phyloP scores from a whole-genome alignment of 257 asterid genomes.

The Primulina eburnea region DNA sequence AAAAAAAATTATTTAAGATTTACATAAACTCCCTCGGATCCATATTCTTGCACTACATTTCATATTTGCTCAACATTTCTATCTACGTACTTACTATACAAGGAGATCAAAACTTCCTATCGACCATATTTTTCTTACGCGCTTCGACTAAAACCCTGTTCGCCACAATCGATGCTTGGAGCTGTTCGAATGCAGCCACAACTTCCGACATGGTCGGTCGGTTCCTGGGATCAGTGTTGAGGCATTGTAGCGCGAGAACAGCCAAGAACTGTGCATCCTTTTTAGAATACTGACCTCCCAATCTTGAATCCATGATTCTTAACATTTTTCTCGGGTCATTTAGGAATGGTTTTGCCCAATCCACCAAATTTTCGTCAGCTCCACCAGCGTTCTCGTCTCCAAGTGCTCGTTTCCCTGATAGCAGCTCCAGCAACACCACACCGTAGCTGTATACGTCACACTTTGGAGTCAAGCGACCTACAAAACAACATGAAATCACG shows the following conservation, averaged over 20 bases:
- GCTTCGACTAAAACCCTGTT: conserved; percentile 16
- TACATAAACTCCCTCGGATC: not conserved
- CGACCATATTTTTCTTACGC: conserved; percentile 13
- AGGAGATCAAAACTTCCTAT: conserved; percentile 22
- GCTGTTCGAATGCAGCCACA: conserved; percentile 32
- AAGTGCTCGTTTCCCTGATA: conserved; percentile 51
- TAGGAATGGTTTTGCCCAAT: conserved; percentile 55
- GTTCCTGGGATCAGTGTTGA: conserved; percentile 34
- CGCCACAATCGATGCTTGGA: conserved; percentile 26
- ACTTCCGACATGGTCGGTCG: conserved; percentile 52
- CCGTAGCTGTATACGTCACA: conserved; percentile 59
- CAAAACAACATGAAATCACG: not conserved
- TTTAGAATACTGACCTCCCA: conserved; percentile 55
- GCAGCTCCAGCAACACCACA: conserved; percentile 49
- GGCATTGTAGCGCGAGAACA: conserved; percentile 41
- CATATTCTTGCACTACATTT: not conserved
- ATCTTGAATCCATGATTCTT: conserved; percentile 57
- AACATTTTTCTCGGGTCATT: conserved; percentile 43
- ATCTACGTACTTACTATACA: conserved; percentile 24
- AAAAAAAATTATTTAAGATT: too few relatives aligned
- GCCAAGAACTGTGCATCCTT: conserved; percentile 51
- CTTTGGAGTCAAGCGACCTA: conserved; percentile 52
- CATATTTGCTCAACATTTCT: conserved; percentile 22
- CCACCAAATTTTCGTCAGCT: conserved; percentile 48
- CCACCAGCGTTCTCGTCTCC: conserved; percentile 57